Percentiles rank a stretch among this genome's conserved stretches.
phyloP scores from a whole-genome alignment of 2,329 filamentous ascomycete genomes.

The Colletotrichum costaricense region DNA sequence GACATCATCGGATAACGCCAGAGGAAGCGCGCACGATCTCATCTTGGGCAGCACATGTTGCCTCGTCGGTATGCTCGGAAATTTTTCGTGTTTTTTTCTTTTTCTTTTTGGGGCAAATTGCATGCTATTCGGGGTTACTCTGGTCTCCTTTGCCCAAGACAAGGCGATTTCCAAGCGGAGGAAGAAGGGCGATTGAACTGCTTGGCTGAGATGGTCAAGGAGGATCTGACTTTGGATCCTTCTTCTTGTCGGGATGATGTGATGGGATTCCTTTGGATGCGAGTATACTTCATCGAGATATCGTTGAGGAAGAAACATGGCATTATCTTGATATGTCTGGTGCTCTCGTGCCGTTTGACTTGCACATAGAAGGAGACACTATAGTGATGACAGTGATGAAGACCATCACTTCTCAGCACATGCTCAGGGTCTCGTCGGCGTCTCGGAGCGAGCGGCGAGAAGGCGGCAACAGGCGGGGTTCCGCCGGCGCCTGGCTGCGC shows the following conservation, averaged over 20 bases:
- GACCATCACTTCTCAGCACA: too few relatives aligned
- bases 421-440: too few relatives aligned
- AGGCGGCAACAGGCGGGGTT: too few relatives aligned
- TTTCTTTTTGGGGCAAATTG: conserved; percentile 1
- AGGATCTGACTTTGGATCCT: neutral
- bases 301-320: neutral
- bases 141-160: conserved; percentile 3
- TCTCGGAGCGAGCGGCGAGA: too few relatives aligned
- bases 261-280: neutral
- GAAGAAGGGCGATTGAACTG: neutral
- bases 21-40: neutral
- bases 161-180: neutral
- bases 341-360: too few relatives aligned
- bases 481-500: too few relatives aligned
- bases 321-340: neutral
- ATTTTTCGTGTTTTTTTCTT: neutral
- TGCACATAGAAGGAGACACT: too few relatives aligned
- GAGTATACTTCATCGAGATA: neutral
- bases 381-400: too few relatives aligned
- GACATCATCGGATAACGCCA: neutral
- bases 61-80: neutral
- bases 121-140: conserved; percentile 11
- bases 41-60: neutral
- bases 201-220: neutral
- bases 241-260: neutral